A percentile compares a stretch with the other conserved stretches of the same genome.
Conservation (phyloP, 768 basidiomycete genomes). For the Calocera cornea region DNA sequence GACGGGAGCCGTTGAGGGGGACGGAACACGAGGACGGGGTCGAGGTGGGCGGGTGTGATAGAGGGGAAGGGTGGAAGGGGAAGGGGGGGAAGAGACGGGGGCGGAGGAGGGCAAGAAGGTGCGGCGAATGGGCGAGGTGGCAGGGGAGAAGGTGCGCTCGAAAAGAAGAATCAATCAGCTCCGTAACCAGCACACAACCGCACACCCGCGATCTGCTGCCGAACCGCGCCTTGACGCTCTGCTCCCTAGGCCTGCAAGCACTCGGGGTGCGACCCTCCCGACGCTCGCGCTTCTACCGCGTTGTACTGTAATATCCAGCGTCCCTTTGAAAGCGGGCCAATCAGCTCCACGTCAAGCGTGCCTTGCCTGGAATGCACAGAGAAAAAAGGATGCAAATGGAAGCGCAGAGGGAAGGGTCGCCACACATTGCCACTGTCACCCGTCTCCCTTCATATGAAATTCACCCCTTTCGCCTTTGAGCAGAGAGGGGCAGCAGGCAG, state of each 20-base stretch:
- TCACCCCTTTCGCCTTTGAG: too few species aligned
- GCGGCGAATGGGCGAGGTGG: background rate
- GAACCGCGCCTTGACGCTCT: background rate
- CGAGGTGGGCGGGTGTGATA: background rate
- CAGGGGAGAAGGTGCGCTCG: background rate
- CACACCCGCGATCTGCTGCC: background rate
- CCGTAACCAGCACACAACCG: background rate
- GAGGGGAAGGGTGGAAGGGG: background rate
- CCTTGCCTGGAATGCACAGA: background rate
- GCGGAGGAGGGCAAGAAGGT: background rate
- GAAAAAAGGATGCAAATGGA: background rate
- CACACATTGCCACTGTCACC: background rate
- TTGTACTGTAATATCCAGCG: too few species aligned
- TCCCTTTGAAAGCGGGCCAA: too few species aligned
- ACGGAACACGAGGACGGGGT: background rate
- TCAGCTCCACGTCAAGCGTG: background rate
- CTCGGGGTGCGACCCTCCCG: too few species aligned
- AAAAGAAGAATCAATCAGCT: background rate
- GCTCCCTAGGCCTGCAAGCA: too few species aligned
- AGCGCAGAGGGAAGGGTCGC: background rate
- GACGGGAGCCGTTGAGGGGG: background rate
- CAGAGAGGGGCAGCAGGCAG: too few species aligned
- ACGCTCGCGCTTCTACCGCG: too few species aligned
- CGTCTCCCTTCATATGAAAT: too few species aligned
- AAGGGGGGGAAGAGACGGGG: background rate